A percentile compares a stretch with the other conserved stretches of the same genome.
phyloP scores from a whole-genome alignment of 129 eudicot genomes.

The Erigeron canadensis region DNA sequence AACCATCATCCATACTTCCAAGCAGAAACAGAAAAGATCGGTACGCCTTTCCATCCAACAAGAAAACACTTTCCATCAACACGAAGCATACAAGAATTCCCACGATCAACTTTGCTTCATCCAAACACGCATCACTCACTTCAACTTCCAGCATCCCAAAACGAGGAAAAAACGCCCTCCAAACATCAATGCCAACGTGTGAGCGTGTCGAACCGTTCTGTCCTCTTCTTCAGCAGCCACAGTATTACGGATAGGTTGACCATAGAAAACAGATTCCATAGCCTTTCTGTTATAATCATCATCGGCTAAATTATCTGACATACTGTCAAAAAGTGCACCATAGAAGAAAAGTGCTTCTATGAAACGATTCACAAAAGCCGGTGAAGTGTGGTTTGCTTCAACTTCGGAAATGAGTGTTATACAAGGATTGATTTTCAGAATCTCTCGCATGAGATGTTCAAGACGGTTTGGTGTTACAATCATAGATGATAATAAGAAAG shows the following conservation, averaged over 20 bases:
- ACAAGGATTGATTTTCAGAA: not conserved
- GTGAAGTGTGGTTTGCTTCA: slow-evolving; percentile 30
- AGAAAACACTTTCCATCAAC: slow-evolving; percentile 29
- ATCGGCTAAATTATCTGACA: slow-evolving; percentile 38
- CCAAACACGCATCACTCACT: slow-evolving; percentile 28
- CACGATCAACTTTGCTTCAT: slow-evolving; percentile 40
- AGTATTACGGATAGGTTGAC: slow-evolving; percentile 40
- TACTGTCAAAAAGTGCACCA: slow-evolving; percentile 47
- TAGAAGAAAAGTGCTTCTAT: slow-evolving; percentile 47
- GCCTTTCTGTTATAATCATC: slow-evolving; percentile 32
- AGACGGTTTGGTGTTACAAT: not conserved
- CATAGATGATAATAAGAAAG: not conserved
- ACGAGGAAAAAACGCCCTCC: slow-evolving; percentile 48
- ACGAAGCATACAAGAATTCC: slow-evolving; percentile 36
- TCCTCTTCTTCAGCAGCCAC: slow-evolving; percentile 58
- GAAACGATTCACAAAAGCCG: slow-evolving; percentile 45
- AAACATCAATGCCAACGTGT: slow-evolving; percentile 37
- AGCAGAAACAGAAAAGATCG: slow-evolving; percentile 45
- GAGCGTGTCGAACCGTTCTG: slow-evolving; percentile 41
- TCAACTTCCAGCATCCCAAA: slow-evolving; percentile 43
- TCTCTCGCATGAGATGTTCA: slow-evolving; percentile 6
- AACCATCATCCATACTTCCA: slow-evolving; percentile 33
- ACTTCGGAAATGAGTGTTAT: not conserved
- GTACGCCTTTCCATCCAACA: slow-evolving; percentile 48
- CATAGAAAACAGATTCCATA: slow-evolving; percentile 24